Percentiles rank a stretch among this genome's conserved stretches.
Evolutionary conservation across 257 asterid genomes (phyloP).

Genomic region (Solanum bulbocastanum): DNA sequence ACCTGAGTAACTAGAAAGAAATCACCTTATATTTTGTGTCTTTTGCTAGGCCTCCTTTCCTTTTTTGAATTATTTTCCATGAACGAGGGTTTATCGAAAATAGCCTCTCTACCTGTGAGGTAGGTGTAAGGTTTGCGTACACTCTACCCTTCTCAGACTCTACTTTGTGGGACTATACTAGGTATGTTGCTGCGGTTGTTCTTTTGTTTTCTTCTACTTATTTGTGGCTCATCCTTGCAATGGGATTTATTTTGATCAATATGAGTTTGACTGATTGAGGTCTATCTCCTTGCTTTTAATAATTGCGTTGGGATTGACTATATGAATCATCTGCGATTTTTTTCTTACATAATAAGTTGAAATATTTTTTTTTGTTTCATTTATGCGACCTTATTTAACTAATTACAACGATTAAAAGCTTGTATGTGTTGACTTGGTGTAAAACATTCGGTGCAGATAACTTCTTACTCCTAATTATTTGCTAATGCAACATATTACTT

Average conservation of each 20-base stretch:
- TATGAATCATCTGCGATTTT: background rate
- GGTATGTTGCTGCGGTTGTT: background rate
- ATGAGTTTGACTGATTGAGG: background rate
- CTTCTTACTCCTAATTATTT: background rate
- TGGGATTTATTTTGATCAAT: background rate
- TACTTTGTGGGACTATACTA: background rate
- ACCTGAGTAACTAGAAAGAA: background rate
- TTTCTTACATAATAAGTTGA: too few relatives aligned
- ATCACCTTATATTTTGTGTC: too few relatives aligned
- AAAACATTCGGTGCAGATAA: too few relatives aligned
- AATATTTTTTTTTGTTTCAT: too few relatives aligned
- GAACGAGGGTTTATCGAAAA: background rate
- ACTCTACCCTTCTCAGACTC: background rate
- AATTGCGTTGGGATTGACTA: background rate
- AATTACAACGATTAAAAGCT: background rate
- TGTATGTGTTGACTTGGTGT: too few relatives aligned
- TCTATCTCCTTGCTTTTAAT: background rate
- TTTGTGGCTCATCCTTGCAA: background rate
- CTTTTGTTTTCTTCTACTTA: background rate
- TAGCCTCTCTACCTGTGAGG: background rate
- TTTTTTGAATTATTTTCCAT: too few relatives aligned
- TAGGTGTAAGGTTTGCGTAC: background rate
- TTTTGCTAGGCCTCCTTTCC: background rate
- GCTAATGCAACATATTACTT: background rate
- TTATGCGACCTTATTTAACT: background rate